A percentile compares a stretch with the other conserved stretches of the same genome.
These are phyloP conservation scores for Excoecaria cochinchinensis DNA, from an alignment of 345 rosid genomes.

Conservation along the genomic window DNA sequence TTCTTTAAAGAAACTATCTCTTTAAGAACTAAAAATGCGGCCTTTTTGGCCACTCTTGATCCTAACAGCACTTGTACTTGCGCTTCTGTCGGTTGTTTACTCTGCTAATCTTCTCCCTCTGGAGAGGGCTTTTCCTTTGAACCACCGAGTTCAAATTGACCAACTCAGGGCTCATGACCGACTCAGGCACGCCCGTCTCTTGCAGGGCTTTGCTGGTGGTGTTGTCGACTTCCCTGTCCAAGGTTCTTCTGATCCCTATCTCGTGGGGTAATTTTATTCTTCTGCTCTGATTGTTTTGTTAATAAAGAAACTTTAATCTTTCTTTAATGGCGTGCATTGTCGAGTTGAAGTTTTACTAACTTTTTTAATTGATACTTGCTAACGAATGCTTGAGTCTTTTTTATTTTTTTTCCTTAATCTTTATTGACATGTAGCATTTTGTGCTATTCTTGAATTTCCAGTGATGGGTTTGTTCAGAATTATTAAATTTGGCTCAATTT, in stretches of 20 bases:
- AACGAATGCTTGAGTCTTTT: too few species aligned
- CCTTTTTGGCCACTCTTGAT: conserved; percentile 16
- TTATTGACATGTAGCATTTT: too few species aligned
- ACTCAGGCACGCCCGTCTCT: conserved; percentile 66
- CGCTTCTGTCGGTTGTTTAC: conserved; percentile 32
- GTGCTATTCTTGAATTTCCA: too few species aligned
- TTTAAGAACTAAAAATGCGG: conserved; percentile 33
- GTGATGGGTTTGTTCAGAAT: not conserved
- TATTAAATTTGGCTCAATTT: not conserved
- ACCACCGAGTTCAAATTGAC: conserved; percentile 45
- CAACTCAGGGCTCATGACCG: conserved; percentile 68
- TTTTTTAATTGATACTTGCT: too few species aligned
- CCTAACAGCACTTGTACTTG: conserved; percentile 21
- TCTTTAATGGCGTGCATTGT: conserved; percentile 1
- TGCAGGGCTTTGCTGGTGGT: conserved; percentile 52
- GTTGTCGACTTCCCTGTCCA: conserved; percentile 65
- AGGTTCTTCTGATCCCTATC: conserved; percentile 86
- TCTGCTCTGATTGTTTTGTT: not conserved
- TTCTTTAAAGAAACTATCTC: not conserved
- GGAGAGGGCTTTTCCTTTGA: conserved; percentile 66
- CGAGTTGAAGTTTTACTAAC: not conserved
- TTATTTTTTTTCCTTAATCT: too few species aligned
- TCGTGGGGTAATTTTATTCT: conserved; percentile 57
- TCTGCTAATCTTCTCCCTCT: conserved; percentile 49
- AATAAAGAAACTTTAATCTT: not conserved